phyloP scores from a whole-genome alignment of 2,329 filamentous ascomycete species.

The Paecilomyces variotii region DNA sequence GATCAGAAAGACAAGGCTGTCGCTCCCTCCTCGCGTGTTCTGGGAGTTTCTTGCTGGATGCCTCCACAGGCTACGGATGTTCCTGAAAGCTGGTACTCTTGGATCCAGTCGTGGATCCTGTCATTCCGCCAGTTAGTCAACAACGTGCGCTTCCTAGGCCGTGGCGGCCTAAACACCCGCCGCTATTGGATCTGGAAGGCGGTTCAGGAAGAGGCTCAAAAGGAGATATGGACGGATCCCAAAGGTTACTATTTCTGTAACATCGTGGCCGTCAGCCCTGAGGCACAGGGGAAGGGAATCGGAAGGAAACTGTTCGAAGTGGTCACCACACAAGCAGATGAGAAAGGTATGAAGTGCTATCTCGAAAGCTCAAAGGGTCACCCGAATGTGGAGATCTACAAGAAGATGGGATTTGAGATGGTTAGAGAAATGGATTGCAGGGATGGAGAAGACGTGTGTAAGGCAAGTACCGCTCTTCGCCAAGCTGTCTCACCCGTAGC shows the following conservation, averaged over 20 bases:
- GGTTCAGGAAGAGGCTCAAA: conserved; percentile 54
- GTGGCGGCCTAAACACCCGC: conserved; percentile 58
- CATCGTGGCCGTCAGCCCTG: conserved; percentile 61
- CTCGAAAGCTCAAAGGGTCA: conserved; percentile 60
- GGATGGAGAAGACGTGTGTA: conserved; percentile 51
- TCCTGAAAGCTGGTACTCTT: conserved; percentile 53
- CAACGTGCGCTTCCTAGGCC: conserved; percentile 57
- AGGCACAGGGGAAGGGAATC: conserved; percentile 58
- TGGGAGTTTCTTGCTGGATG: conserved; percentile 68
- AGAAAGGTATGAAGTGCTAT: conserved; percentile 58
- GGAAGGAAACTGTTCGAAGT: conserved; percentile 56
- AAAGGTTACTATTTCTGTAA: conserved; percentile 70
- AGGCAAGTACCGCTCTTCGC: conserved; percentile 24
- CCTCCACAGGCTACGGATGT: conserved; percentile 44
- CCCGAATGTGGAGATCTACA: conserved; percentile 65
- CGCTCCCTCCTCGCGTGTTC: conserved; percentile 38
- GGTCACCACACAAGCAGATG: conserved; percentile 57
- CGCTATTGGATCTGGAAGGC: conserved; percentile 69
- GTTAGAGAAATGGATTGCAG: conserved; percentile 59
- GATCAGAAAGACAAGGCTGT: conserved; percentile 5
- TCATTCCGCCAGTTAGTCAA: conserved; percentile 58
- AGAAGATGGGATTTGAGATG: conserved; percentile 59
- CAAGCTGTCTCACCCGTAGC: not conserved
- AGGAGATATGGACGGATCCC: conserved; percentile 55
- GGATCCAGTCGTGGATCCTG: conserved; percentile 57